Conservation (phyloP, 495 filamentous ascomycete species). For the Aspergillus baeticus region DNA sequence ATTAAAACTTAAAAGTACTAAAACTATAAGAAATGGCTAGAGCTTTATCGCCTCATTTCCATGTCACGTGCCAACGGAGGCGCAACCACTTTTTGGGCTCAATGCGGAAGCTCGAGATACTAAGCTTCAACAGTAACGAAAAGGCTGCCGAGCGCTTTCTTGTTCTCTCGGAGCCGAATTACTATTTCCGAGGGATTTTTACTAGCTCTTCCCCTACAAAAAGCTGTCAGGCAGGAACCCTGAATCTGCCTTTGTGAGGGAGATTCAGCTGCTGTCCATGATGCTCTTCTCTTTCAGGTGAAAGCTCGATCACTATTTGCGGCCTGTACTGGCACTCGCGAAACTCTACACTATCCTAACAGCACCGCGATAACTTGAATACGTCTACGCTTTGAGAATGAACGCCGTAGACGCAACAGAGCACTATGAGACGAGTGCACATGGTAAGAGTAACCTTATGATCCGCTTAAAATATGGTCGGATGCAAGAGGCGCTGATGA, state of each 20-base stretch:
- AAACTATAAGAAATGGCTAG: no score
- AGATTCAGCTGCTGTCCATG: neutral
- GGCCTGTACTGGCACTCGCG: neutral
- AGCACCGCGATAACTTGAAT: neutral
- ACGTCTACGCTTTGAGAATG: constrained; percentile 50
- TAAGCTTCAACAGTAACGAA: neutral
- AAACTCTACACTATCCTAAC: neutral
- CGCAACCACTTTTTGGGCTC: no score
- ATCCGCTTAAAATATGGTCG: constrained; percentile 12
- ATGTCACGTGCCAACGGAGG: no score
- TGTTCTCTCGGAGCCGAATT: neutral
- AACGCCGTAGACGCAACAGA: constrained; percentile 87
- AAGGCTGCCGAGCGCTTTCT: neutral
- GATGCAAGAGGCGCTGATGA: neutral
- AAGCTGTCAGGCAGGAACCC: neutral
- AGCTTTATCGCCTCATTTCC: no score
- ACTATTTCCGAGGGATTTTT: neutral
- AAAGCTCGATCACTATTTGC: neutral
- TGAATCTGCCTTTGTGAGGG: neutral
- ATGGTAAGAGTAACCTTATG: constrained; percentile 36
- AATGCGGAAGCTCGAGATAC: no score
- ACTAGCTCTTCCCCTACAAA: neutral
- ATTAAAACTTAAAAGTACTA: no score
- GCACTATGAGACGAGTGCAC: constrained; percentile 65
- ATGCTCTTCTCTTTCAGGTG: constrained; percentile 1